phyloP scores from a whole-genome alignment of 106 monocot genomes.

The Dendrobium nobile region DNA sequence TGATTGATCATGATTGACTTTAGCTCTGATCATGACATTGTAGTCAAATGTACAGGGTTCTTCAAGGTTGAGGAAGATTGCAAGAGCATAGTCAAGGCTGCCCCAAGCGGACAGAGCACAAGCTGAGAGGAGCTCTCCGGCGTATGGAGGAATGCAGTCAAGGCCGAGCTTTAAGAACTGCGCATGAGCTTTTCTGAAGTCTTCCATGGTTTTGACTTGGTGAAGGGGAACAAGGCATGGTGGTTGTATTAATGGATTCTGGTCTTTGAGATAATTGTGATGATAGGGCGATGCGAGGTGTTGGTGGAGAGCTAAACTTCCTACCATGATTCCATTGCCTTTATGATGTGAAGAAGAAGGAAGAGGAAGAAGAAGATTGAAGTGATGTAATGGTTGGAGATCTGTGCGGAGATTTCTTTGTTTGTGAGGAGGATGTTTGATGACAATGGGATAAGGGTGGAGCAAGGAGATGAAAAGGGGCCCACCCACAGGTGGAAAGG shows the following conservation, averaged over 20 bases:
- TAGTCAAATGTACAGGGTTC: conserved; percentile 43
- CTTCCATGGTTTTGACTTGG: conserved; percentile 35
- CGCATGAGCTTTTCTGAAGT: conserved; percentile 70
- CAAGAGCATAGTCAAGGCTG: conserved; percentile 52
- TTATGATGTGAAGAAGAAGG: not conserved
- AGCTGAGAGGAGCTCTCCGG: conserved; percentile 44
- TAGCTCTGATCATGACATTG: conserved; percentile 68
- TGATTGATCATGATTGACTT: conserved; percentile 30
- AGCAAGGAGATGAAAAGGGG: not conserved
- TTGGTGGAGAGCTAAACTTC: conserved; percentile 22
- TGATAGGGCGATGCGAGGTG: conserved; percentile 9
- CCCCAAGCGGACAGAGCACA: conserved; percentile 65
- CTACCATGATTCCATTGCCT: conserved; percentile 24
- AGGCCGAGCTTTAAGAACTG: conserved; percentile 63
- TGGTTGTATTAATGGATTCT: not conserved
- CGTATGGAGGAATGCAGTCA: conserved; percentile 17
- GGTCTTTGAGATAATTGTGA: conserved; percentile 1
- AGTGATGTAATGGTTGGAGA: not conserved
- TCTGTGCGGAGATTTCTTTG: not conserved
- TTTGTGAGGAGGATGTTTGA: not conserved
- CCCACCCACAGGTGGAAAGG: too few relatives aligned
- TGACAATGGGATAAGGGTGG: not conserved
- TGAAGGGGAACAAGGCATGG: conserved; percentile 13
- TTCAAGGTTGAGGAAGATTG: conserved; percentile 45
- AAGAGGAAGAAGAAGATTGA: not conserved